Evolutionary conservation across 352 stramenopile species (phyloP).

Genomic region (Phytophthora sp.): DNA sequence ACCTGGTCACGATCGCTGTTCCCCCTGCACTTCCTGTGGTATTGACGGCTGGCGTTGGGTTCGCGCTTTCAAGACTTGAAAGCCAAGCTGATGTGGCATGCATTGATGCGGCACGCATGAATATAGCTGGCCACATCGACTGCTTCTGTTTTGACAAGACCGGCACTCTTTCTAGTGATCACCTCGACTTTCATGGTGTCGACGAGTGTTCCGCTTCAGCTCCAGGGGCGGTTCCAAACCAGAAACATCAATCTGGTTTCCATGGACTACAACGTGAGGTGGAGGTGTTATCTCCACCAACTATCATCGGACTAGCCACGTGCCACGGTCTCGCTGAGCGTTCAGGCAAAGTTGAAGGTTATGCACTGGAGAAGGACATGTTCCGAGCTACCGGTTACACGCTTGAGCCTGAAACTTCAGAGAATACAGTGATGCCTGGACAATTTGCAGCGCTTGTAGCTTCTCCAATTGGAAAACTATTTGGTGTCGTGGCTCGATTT

Average conservation of each 20-base stretch:
- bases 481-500: slow-evolving; percentile 73
- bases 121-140: slow-evolving; percentile 70
- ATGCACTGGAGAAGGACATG: slow-evolving; percentile 78
- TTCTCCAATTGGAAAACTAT: slow-evolving; percentile 72
- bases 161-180: slow-evolving; percentile 74
- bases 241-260: slow-evolving; percentile 38
- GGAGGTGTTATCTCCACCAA: slow-evolving; percentile 64
- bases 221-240: slow-evolving; percentile 3
- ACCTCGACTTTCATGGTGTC: slow-evolving; percentile 75
- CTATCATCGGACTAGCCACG: slow-evolving; percentile 68
- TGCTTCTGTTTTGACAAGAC: slow-evolving; percentile 90
- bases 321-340: slow-evolving; percentile 71
- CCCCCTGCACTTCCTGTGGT: slow-evolving; percentile 68
- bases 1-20: slow-evolving; percentile 72
- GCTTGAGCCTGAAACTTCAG: slow-evolving; percentile 49
- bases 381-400: slow-evolving; percentile 70
- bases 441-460: slow-evolving; percentile 68
- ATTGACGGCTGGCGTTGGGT: slow-evolving; percentile 66
- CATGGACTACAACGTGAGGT: slow-evolving; percentile 68
- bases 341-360: slow-evolving; percentile 60
- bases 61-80: slow-evolving; percentile 62
- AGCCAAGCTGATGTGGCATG: slow-evolving; percentile 59
- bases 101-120: slow-evolving; percentile 77
- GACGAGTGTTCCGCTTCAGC: slow-evolving; percentile 52
- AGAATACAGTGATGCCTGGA: slow-evolving; percentile 21